A percentile compares a stretch with the other conserved stretches of the same genome.
phyloP scores from a whole-genome alignment of 805 yeast genomes.

The Starmerella geochares region DNA sequence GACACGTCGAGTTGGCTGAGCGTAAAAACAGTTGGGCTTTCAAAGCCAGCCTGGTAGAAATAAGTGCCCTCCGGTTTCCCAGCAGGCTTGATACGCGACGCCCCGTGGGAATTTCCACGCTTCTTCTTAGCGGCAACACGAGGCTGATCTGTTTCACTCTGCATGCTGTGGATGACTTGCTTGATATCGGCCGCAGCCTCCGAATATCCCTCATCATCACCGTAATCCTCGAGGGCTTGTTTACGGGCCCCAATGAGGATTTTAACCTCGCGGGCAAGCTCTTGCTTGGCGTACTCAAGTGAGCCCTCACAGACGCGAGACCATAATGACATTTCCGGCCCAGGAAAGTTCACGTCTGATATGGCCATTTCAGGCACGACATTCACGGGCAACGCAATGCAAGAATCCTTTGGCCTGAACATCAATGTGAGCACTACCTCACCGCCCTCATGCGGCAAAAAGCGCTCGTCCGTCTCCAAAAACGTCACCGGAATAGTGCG shows the following conservation, averaged over 20 bases:
- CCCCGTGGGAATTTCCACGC: not conserved
- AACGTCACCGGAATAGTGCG: slow-evolving; percentile 22
- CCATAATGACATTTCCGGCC: slow-evolving; percentile 40
- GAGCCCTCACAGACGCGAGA: slow-evolving; percentile 59
- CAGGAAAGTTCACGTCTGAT: slow-evolving; percentile 25
- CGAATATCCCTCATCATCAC: slow-evolving; percentile 22
- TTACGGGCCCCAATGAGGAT: slow-evolving; percentile 43
- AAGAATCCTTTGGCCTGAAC: slow-evolving; percentile 13
- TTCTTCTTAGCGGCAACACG: not conserved
- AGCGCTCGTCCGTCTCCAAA: slow-evolving; percentile 15
- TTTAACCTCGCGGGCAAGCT: slow-evolving; percentile 51
- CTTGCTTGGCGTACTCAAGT: slow-evolving; percentile 41
- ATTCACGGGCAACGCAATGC: slow-evolving; percentile 18
- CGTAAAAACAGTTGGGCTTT: slow-evolving; percentile 54
- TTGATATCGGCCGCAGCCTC: slow-evolving; percentile 19
- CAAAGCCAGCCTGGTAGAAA: slow-evolving; percentile 70
- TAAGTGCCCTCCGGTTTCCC: slow-evolving; percentile 31
- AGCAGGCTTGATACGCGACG: not conserved
- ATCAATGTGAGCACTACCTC: slow-evolving; percentile 23
- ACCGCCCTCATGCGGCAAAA: slow-evolving; percentile 23
- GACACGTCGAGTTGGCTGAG: slow-evolving; percentile 72
- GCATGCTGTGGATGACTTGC: slow-evolving; percentile 6
- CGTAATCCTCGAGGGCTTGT: slow-evolving; percentile 36
- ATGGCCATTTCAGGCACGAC: not conserved
- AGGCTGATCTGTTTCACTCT: not conserved